Evolutionary conservation across 2,329 filamentous ascomycete species (phyloP).

Genomic region (Epichloe gansuensis): DNA sequence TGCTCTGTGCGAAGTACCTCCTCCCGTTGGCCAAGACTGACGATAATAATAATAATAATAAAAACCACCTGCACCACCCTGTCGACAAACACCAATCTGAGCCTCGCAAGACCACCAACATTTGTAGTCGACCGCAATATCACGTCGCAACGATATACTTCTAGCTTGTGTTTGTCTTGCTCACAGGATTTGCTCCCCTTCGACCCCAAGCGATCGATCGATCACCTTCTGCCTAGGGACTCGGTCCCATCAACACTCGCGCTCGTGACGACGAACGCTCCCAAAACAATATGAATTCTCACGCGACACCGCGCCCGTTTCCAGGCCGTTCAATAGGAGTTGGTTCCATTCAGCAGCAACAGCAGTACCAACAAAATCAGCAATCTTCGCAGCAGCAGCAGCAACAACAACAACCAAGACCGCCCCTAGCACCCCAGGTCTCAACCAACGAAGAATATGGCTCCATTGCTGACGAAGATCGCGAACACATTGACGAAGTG

Average conservation of each 20-base stretch:
- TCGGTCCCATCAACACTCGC: neutral
- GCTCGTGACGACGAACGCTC: neutral
- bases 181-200: neutral
- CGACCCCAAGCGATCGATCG: no score
- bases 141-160: no score
- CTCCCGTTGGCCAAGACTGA: neutral
- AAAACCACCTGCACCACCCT: neutral
- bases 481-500: constrained; percentile 87
- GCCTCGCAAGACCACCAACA: neutral
- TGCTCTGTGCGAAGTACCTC: neutral
- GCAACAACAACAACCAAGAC: constrained; percentile 12
- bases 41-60: neutral
- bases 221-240: no score
- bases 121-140: neutral
- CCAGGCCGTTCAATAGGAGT: constrained; percentile 22
- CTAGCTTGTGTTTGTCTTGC: neutral
- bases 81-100: neutral
- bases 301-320: constrained; percentile 26
- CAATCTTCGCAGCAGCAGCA: constrained; percentile 13
- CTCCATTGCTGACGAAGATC: constrained; percentile 69
- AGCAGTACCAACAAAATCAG: constrained; percentile 21
- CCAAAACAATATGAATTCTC: constrained; percentile 21
- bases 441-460: constrained; percentile 27
- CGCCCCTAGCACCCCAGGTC: constrained; percentile 22
- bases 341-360: constrained; percentile 19